Evolutionary conservation across 1,139 yeast genomes (phyloP).

Genomic region (Geotrichum candidum): DNA sequence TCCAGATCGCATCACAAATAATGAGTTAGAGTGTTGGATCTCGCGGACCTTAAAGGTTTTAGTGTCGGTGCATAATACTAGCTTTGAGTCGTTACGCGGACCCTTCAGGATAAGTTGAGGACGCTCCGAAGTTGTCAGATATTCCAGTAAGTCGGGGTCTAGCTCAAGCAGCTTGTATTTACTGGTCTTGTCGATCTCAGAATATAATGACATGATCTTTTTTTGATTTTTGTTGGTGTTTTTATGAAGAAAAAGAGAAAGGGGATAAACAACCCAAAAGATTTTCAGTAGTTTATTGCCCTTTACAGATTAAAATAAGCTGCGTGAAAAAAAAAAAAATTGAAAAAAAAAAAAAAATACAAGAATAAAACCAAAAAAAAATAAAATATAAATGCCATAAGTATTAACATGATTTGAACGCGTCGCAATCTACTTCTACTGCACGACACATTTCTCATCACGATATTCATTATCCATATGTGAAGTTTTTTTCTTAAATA

Average conservation of each 20-base stretch:
- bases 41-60: constrained; percentile 64
- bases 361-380: background rate
- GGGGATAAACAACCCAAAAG: background rate
- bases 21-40: constrained; percentile 82
- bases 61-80: constrained; percentile 56
- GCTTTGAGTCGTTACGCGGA: constrained; percentile 38
- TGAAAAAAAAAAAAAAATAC: too few species aligned
- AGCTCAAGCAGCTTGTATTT: constrained; percentile 15
- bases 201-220: constrained; percentile 16
- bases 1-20: constrained; percentile 40
- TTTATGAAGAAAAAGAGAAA: background rate
- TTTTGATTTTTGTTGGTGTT: background rate
- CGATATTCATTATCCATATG: background rate
- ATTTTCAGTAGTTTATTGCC: background rate
- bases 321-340: background rate
- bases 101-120: constrained; percentile 33
- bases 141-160: constrained; percentile 12
- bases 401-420: background rate
- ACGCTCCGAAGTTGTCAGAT: constrained; percentile 5
- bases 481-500: background rate
- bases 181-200: constrained; percentile 13
- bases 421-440: background rate
- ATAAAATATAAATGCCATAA: background rate
- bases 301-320: background rate
- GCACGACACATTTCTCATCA: background rate